Conservation (phyloP, 331 rosid species). For the Pyracantha coccinea region DNA sequence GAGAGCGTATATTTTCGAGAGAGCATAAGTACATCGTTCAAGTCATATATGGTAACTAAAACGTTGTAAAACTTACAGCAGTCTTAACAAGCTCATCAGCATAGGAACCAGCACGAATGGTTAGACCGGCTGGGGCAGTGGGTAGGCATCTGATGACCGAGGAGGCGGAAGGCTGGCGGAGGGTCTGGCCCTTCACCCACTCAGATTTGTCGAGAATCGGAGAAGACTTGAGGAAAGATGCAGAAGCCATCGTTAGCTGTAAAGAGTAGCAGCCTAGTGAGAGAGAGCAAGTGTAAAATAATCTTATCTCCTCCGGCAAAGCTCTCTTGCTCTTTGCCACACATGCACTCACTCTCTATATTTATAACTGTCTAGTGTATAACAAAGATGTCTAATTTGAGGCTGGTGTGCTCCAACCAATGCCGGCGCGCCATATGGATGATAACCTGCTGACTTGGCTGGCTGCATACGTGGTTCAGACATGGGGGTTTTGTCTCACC, state of each 20-base stretch:
- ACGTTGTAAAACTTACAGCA: constrained; percentile 39
- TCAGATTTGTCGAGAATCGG: constrained; percentile 75
- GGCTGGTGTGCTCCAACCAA: constrained; percentile 27
- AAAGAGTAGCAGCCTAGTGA: neutral
- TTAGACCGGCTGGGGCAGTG: constrained; percentile 35
- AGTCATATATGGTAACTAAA: neutral
- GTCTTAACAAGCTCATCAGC: constrained; percentile 85
- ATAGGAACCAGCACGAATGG: constrained; percentile 68
- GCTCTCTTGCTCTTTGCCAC: constrained; percentile 55
- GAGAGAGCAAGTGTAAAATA: neutral
- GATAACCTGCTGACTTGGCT: constrained; percentile 49
- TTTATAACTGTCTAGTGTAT: constrained; percentile 46
- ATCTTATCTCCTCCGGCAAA: constrained; percentile 61
- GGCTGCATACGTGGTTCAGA: constrained; percentile 27
- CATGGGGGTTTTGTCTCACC: constrained; percentile 36
- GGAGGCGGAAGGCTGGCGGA: constrained; percentile 49
- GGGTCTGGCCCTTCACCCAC: constrained; percentile 70
- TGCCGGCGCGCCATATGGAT: constrained; percentile 20
- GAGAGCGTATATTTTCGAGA: neutral
- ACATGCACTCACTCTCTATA: constrained; percentile 27
- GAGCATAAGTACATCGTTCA: neutral
- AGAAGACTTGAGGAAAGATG: constrained; percentile 68
- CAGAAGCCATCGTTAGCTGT: constrained; percentile 53
- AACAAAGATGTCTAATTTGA: constrained; percentile 49
- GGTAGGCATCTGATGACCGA: constrained; percentile 43